Conservation (phyloP, 2,329 filamentous ascomycete species). For the Colletotrichum paranaense region DNA sequence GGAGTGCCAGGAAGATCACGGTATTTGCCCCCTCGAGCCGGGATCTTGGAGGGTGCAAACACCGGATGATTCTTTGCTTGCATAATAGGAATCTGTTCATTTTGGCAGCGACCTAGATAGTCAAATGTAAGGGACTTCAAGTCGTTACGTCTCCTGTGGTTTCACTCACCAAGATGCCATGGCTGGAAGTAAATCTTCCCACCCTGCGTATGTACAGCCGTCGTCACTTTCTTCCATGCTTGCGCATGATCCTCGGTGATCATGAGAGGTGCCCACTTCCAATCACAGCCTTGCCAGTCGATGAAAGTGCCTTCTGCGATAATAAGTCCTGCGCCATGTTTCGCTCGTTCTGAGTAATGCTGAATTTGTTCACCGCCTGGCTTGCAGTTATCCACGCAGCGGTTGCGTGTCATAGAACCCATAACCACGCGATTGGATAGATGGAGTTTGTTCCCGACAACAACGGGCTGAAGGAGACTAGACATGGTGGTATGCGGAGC, state of each 20-base stretch:
- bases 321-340: no score
- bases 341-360: no score
- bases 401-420: no score
- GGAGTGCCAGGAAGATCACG: slow-evolving; percentile 7
- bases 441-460: no score
- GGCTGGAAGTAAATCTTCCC: no score
- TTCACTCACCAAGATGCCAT: no score
- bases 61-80: not conserved
- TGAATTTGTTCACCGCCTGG: no score
- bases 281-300: not conserved
- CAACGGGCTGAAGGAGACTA: no score
- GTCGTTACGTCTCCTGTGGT: slow-evolving; percentile 56
- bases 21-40: slow-evolving; percentile 13
- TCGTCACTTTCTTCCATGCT: slow-evolving; percentile 64
- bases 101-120: slow-evolving; percentile 7
- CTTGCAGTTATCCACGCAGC: no score
- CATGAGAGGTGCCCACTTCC: slow-evolving; percentile 19
- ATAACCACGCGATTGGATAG: no score
- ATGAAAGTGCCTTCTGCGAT: slow-evolving; percentile 25
- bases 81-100: slow-evolving; percentile 15
- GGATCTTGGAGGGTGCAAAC: not conserved
- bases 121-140: slow-evolving; percentile 61
- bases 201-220: slow-evolving; percentile 60
- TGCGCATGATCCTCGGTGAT: slow-evolving; percentile 12
- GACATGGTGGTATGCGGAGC: no score